Base-by-base conservation (phyloP, 805 yeast species). In the Barnettozyma pratensis region DNA sequence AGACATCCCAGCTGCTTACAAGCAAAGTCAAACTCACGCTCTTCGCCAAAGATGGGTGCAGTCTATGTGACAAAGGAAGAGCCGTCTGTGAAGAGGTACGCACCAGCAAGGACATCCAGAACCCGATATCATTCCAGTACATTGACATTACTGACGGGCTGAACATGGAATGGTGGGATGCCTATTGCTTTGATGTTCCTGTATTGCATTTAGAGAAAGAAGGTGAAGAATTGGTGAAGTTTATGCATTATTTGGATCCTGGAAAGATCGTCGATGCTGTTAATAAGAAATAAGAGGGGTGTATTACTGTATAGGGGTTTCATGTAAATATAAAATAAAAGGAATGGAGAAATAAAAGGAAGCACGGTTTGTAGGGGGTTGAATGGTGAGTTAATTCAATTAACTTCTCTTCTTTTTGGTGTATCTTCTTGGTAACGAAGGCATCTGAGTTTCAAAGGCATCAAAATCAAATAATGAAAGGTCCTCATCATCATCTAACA, bases 181-280 rank as follows among this genome's bases (percentile, higher is more conserved):
- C 74, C 51, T 86, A 85, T 55, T 80, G 90, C 56, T 85, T 80
- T 61, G 95, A 86, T 59, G 84, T 86, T 6, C 95, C 95, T 0
- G 95, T 86, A 0, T 60, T 86, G 39, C 91, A 86, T 61, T 71
- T 86, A 7, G 83, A 81, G 55, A 69, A 81, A 49, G 67, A 60
- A 6, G 75, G 74, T 45, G 67, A 58, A 34, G 70, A 75, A 41
- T 74, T 82, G 3, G 73, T 75, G 5, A 81, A 80, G 57, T 79
- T 81, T 59, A 84, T 85, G 85, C 92, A 86, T 64, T 73, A 79
- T 47, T 74, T 86, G 48, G 68, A 80, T 47, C 73, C 74, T 41
- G 76, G 75, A 5, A 81, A 81, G 49, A 61, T 85, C 4, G 54
- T 73, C 11, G 80, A 77, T 25, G 85, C 78, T 54, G 68, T 84